phyloP scores from a whole-genome alignment of 495 filamentous ascomycete species.

The Aspergillus incahuasiensis region DNA sequence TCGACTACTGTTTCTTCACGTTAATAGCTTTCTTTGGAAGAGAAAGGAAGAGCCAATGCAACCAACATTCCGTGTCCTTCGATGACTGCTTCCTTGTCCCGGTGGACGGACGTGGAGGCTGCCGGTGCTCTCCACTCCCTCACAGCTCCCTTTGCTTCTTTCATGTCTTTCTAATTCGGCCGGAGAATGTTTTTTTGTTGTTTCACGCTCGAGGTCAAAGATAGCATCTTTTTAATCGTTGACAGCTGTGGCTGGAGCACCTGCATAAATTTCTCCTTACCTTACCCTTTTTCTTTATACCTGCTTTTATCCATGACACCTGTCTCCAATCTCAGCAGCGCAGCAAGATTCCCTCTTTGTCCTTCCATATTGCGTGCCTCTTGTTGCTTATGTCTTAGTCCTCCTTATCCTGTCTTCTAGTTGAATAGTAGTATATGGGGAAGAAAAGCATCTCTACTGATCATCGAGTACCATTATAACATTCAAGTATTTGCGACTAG shows the following conservation, averaged over 20 bases:
- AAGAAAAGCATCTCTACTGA: constrained; percentile 31
- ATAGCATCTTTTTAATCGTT: constrained; percentile 39
- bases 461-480: background rate
- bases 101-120: constrained; percentile 5
- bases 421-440: constrained; percentile 36
- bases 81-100: constrained; percentile 14
- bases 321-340: constrained; percentile 41
- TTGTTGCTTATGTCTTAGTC: constrained; percentile 27
- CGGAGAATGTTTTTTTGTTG: constrained; percentile 20
- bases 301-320: constrained; percentile 33
- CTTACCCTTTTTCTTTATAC: constrained; percentile 23
- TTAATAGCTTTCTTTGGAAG: constrained; percentile 43
- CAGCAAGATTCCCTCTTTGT: constrained; percentile 42
- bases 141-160: constrained; percentile 17
- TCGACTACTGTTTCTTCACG: constrained; percentile 44
- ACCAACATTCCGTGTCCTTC: constrained; percentile 22
- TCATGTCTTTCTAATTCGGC: constrained; percentile 21
- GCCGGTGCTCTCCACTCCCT: constrained; percentile 15
- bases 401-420: constrained; percentile 30
- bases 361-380: constrained; percentile 28
- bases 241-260: constrained; percentile 29
- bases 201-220: constrained; percentile 29
- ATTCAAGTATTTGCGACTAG: background rate
- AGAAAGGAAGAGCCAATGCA: constrained; percentile 23
- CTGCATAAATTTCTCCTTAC: constrained; percentile 22